Percentiles rank a stretch among this genome's conserved stretches.
These are phyloP conservation scores for Cymbidium sinense DNA, from an alignment of 106 monocot genomes.

Conservation along the genomic window DNA sequence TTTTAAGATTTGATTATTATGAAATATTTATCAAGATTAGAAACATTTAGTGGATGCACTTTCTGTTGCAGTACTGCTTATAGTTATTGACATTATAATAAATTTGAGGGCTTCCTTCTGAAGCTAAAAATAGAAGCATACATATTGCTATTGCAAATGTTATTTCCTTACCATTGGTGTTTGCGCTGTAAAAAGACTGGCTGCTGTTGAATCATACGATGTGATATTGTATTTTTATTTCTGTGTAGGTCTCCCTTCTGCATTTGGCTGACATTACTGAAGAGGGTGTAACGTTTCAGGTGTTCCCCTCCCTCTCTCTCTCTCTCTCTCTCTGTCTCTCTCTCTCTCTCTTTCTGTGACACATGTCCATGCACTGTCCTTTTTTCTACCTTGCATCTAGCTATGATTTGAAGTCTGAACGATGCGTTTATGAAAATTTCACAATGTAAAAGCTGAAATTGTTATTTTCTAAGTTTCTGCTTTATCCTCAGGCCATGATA, in stretches of 20 bases:
- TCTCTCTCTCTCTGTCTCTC: constrained; percentile 7
- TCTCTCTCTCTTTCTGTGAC: not conserved
- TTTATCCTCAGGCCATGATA: not conserved
- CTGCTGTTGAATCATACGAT: not conserved
- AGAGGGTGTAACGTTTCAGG: constrained; percentile 98
- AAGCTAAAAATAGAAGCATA: not conserved
- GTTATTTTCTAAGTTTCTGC: not conserved
- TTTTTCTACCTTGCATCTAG: not conserved
- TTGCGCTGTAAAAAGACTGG: not conserved
- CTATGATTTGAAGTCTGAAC: not conserved
- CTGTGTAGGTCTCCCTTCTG: constrained; percentile 80
- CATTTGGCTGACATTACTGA: constrained; percentile 99
- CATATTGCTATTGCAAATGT: too few species aligned
- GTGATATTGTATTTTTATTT: constrained; percentile 2
- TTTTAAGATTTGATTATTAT: not conserved
- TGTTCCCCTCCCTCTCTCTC: constrained; percentile 12
- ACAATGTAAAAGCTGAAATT: not conserved
- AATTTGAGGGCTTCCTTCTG: not conserved
- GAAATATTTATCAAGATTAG: not conserved
- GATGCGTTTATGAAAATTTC: not conserved
- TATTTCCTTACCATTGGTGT: not conserved
- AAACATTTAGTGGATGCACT: not conserved
- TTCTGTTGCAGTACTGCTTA: not conserved
- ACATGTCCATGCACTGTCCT: not conserved
- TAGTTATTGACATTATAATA: not conserved